Base-by-base conservation (phyloP, 1,284 basidiomycete genomes). In the Austroboletus niveus region DNA sequence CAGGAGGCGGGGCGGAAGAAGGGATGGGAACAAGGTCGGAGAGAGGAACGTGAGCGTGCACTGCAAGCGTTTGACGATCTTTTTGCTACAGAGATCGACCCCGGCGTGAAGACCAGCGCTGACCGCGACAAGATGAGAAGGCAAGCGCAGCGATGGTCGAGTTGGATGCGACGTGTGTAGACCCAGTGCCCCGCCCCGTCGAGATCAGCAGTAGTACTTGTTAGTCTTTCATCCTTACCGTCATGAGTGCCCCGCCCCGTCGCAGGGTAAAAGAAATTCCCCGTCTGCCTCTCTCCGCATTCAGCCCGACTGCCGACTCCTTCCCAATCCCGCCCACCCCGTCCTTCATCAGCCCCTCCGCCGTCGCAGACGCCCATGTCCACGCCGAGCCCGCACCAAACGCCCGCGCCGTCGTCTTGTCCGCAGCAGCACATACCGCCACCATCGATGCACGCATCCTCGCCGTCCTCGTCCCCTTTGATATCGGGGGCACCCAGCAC, bases 251-350 rank as follows among this genome's bases (percentile, higher is more conserved):
- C 1, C 22, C 42, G 34, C 15, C 24, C 6, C 79, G 82, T 58
- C 81, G 84, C 60, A 87, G 80, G 64, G 80, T 77, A 24, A 87
- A 82, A 63, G 69, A 77, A 9, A 79, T 82, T 8, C 88, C 88
- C 9, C 78, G 74, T 42, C 79, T 91, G 15, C 87, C 87, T 0
- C 65, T 82, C 32, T 88, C 86, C 12, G 87, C 82, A 1, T 91
- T 91, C 63, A 80, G 75, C 24, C 80, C 85, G 0, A 84, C 86
- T 30, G 85, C 77, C 29, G 87, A 89, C 47, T 72, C 72, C 3
- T 89, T 88, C 63, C 84, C 82, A 6, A 57, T 87, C 3, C 78
- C 84, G 8, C 80, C 83, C n/a, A 86, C 84, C 54, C 87, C 88
- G 4, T 83, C 76, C 58, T 75, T 80, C 12, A 73, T 87, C 47